A percentile compares a stretch with the other conserved stretches of the same genome.
phyloP scores from a whole-genome alignment of 352 stramenopile species.

The Pythium chondricola region DNA sequence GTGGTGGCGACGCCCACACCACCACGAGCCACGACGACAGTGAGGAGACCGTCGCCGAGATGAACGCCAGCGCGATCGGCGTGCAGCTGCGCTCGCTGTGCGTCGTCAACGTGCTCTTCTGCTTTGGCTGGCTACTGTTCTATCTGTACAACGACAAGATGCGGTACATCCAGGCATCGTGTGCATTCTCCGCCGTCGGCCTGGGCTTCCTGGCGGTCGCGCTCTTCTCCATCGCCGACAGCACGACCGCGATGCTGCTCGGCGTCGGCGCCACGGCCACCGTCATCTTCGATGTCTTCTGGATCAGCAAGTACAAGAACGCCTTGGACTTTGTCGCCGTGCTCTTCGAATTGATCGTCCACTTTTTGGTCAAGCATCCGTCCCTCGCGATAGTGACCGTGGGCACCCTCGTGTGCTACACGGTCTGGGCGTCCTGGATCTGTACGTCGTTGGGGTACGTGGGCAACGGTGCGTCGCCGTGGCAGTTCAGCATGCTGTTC shows the following conservation, averaged over 20 bases:
- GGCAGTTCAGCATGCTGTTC: slow-evolving; percentile 63
- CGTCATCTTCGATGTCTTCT: slow-evolving; percentile 53
- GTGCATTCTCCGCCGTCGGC: slow-evolving; percentile 51
- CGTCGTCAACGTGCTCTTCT: slow-evolving; percentile 67
- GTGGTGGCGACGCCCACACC: not conserved
- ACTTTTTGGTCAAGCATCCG: slow-evolving; percentile 50
- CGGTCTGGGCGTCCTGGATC: slow-evolving; percentile 74
- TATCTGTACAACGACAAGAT: slow-evolving; percentile 72
- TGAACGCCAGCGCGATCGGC: slow-evolving; percentile 37
- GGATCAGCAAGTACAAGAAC: slow-evolving; percentile 59
- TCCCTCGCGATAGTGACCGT: slow-evolving; percentile 48
- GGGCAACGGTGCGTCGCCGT: slow-evolving; percentile 51
- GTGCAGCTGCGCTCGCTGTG: slow-evolving; percentile 57
- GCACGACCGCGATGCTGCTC: slow-evolving; percentile 37
- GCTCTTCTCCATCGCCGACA: slow-evolving; percentile 54
- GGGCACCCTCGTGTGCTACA: slow-evolving; percentile 51
- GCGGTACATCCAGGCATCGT: slow-evolving; percentile 64
- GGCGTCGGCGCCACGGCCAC: slow-evolving; percentile 31
- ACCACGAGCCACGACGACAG: slow-evolving; percentile 1
- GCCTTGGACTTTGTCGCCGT: slow-evolving; percentile 77
- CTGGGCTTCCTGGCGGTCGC: slow-evolving; percentile 43
- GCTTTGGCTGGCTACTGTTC: slow-evolving; percentile 61
- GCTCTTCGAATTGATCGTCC: slow-evolving; percentile 78
- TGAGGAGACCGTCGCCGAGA: slow-evolving; percentile 15
- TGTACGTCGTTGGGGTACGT: slow-evolving; percentile 71